These are phyloP conservation scores for Hypoxylon sp. DNA, from an alignment of 2,329 filamentous ascomycete species.

Conservation along the genomic window DNA sequence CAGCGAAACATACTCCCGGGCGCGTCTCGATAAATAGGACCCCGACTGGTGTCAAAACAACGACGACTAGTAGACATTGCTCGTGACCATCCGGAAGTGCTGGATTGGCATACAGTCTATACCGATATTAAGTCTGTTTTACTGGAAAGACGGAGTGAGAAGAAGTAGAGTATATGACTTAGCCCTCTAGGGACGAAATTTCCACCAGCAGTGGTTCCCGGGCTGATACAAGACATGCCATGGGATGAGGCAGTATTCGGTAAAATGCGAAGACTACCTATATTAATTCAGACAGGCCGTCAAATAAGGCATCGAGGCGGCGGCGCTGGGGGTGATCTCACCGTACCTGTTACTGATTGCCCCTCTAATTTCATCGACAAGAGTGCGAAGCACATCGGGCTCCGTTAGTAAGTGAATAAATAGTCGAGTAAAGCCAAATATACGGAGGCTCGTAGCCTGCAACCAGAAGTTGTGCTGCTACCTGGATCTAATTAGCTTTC, in stretches of 20 bases:
- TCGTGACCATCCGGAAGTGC: not conserved
- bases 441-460: constrained; percentile 32
- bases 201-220: constrained; percentile 43
- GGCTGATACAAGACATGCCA: constrained; percentile 37
- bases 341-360: constrained; percentile 48
- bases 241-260: constrained; percentile 44
- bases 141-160: not conserved
- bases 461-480: constrained; percentile 33
- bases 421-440: constrained; percentile 33
- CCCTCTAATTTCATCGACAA: constrained; percentile 52
- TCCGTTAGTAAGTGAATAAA: constrained; percentile 45
- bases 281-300: constrained; percentile 52
- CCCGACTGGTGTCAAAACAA: too few relatives aligned
- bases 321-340: constrained; percentile 46
- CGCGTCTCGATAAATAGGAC: too few relatives aligned
- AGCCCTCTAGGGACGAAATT: constrained; percentile 40
- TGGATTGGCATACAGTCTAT: not conserved
- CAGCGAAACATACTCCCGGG: too few relatives aligned
- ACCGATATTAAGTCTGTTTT: not conserved
- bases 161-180: constrained; percentile 6
- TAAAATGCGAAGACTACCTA: constrained; percentile 49
- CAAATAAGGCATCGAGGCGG: constrained; percentile 49
- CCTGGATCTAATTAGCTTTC: not conserved
- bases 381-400: constrained; percentile 39
- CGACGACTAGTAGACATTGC: too few relatives aligned